phyloP scores from a whole-genome alignment of 305 asterid genomes.

The Fraxinus sp. region DNA sequence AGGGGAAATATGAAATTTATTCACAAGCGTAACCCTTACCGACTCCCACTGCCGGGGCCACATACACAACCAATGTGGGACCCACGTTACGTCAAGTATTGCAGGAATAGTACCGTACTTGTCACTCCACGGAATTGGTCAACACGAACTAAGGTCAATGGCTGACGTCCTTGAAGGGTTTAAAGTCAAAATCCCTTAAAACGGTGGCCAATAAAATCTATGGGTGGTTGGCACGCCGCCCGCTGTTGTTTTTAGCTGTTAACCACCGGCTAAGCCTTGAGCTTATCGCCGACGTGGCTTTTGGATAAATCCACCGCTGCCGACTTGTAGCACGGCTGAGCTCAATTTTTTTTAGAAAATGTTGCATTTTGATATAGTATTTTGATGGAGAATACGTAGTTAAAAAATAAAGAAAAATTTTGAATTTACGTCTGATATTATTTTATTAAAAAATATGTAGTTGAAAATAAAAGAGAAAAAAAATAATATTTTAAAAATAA shows the following conservation, averaged over 20 bases:
- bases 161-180: slow-evolving; percentile 12
- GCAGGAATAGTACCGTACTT: background rate
- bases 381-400: too few species aligned
- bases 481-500: too few species aligned
- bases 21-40: background rate
- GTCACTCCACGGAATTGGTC: slow-evolving; percentile 26
- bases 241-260: background rate
- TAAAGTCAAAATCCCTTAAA: slow-evolving; percentile 2
- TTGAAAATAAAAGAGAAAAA: too few species aligned
- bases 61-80: background rate
- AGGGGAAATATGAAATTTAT: background rate
- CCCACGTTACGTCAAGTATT: background rate
- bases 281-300: slow-evolving; percentile 28
- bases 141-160: slow-evolving; percentile 16
- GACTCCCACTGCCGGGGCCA: background rate
- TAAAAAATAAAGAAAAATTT: too few species aligned
- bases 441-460: too few species aligned
- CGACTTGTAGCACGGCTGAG: background rate
- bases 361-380: too few species aligned
- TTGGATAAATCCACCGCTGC: background rate
- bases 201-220: slow-evolving; percentile 14
- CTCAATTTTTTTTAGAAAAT: background rate
- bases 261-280: background rate
- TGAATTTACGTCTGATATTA: too few species aligned
- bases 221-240: slow-evolving; percentile 10